Evolutionary conservation across 2,329 filamentous ascomycete species (phyloP).

Genomic region (Beauveria australis): DNA sequence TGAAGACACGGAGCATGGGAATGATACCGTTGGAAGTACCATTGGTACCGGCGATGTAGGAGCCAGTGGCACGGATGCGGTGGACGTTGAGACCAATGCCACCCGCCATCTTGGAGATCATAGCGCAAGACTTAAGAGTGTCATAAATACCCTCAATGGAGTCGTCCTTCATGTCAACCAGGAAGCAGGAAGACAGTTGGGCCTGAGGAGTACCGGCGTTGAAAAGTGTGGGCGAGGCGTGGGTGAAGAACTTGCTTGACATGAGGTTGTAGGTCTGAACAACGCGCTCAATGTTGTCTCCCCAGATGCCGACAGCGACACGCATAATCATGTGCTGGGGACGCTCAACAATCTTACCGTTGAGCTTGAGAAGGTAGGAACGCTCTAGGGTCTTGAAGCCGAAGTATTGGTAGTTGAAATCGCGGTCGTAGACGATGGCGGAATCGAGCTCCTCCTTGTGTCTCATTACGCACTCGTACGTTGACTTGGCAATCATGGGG

Average conservation of each 20-base stretch:
- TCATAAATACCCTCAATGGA: constrained; percentile 99
- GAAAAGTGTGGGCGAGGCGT: constrained; percentile 96
- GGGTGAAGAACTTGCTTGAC: constrained; percentile 98
- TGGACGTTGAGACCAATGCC: constrained; percentile 96
- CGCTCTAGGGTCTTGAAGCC: constrained; percentile 99
- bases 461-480: constrained; percentile 88
- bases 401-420: constrained; percentile 99
- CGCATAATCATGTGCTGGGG: constrained; percentile 99
- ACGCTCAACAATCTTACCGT: constrained; percentile 93
- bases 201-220: constrained; percentile 92
- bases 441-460: constrained; percentile 97
- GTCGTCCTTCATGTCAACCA: constrained; percentile 99
- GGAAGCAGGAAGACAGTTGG: constrained; percentile 95
- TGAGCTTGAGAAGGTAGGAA: constrained; percentile 90
- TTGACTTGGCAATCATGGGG: constrained; percentile 90
- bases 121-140: constrained; percentile 96
- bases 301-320: constrained; percentile 94
- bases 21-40: constrained; percentile 96
- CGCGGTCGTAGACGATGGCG: constrained; percentile 96
- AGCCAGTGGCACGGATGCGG: constrained; percentile 92
- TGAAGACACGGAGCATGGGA: constrained; percentile 97
- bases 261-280: constrained; percentile 98
- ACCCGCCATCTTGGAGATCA: constrained; percentile 99
- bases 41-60: constrained; percentile 97
- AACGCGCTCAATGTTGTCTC: constrained; percentile 86